Evolutionary conservation across 2,329 filamentous ascomycete species (phyloP).

Genomic region (Ophiostoma ips): DNA sequence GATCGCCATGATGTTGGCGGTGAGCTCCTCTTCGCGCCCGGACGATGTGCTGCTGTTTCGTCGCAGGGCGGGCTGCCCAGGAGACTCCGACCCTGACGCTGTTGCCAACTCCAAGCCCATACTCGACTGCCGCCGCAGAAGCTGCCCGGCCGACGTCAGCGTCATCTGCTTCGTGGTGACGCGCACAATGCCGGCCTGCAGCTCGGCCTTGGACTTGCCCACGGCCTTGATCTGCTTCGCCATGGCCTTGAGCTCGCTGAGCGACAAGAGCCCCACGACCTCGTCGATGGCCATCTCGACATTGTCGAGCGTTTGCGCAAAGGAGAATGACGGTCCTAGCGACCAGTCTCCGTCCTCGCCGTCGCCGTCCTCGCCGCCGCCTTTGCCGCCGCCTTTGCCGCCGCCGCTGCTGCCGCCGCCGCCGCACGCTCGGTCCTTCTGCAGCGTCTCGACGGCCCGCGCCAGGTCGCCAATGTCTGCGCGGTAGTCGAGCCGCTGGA

Average conservation of each 20-base stretch:
- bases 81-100: too few species aligned
- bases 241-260: conserved; percentile 75
- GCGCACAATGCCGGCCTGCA: conserved; percentile 59
- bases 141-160: conserved; percentile 40
- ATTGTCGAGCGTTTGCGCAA: conserved; percentile 65
- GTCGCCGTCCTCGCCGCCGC: neutral
- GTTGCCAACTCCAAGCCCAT: conserved; percentile 25
- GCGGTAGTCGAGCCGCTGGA: conserved; percentile 63
- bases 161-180: conserved; percentile 63
- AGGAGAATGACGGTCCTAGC: conserved; percentile 50
- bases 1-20: conserved; percentile 44
- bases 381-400: neutral
- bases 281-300: conserved; percentile 68
- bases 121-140: neutral
- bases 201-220: conserved; percentile 75
- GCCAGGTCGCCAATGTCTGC: conserved; percentile 67
- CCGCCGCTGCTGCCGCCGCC: neutral
- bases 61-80: neutral
- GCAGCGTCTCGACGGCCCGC: conserved; percentile 50
- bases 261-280: conserved; percentile 63
- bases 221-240: conserved; percentile 78
- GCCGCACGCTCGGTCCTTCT: conserved; percentile 32
- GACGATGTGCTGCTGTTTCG: conserved; percentile 16
- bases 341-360: conserved; percentile 17
- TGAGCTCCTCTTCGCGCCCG: neutral